phyloP scores from a whole-genome alignment of 768 basidiomycete genomes.

The Strobilomyces dryophilus region DNA sequence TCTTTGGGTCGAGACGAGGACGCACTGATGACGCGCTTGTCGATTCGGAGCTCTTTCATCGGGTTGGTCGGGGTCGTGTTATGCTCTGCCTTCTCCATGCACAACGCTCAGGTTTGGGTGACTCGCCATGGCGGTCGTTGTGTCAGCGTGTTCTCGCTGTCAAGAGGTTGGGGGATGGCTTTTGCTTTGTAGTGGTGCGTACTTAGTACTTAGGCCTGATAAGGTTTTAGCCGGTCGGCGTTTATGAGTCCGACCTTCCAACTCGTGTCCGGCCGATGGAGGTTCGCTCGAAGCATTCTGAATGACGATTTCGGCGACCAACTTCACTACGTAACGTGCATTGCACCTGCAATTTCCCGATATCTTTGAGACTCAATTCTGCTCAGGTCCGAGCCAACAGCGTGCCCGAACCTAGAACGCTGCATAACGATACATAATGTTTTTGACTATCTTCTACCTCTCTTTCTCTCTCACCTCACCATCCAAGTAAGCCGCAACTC shows the following conservation, averaged over 20 bases:
- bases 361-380: too few relatives aligned
- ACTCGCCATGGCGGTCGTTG: slow-evolving; percentile 28
- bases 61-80: slow-evolving; percentile 87
- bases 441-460: too few relatives aligned
- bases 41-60: slow-evolving; percentile 95
- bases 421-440: too few relatives aligned
- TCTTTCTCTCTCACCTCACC: too few relatives aligned
- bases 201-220: too few relatives aligned
- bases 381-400: too few relatives aligned
- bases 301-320: not conserved
- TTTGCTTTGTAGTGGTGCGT: too few relatives aligned
- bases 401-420: too few relatives aligned
- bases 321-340: not conserved
- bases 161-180: slow-evolving; percentile 9
- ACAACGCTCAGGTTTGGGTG: too few relatives aligned
- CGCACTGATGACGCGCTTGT: slow-evolving; percentile 99
- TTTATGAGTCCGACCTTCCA: too few relatives aligned
- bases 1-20: slow-evolving; percentile 21
- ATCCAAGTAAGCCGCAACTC: too few relatives aligned
- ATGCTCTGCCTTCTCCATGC: slow-evolving; percentile 69
- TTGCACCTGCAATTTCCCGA: not conserved
- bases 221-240: too few relatives aligned
- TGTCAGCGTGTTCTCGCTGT: slow-evolving; percentile 33
- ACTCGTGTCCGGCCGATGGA: slow-evolving; percentile 11
- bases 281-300: not conserved